Conservation (phyloP, 129 eudicot species). For the Pseudognaphalium luteoalbum region DNA sequence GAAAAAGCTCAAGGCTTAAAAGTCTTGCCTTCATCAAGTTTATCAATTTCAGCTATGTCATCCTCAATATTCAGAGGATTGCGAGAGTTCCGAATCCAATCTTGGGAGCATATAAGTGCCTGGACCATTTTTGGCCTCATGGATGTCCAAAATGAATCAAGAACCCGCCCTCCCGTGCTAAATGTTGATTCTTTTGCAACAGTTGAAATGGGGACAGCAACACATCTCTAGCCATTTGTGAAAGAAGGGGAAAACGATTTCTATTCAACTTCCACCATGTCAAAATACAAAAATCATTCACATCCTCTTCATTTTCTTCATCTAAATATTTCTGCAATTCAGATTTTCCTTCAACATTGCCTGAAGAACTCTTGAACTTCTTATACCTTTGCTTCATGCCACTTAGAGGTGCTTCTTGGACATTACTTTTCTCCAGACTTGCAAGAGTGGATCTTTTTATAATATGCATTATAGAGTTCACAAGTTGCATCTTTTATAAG, state of each 20-base stretch:
- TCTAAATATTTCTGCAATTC: too few relatives aligned
- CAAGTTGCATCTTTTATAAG: too few relatives aligned
- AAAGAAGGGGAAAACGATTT: neutral
- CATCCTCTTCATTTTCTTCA: neutral
- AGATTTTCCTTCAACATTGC: too few relatives aligned
- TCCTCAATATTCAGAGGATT: neutral
- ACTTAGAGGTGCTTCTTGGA: too few relatives aligned
- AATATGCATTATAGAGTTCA: too few relatives aligned
- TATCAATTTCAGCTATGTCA: neutral
- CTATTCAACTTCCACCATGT: slow-evolving; percentile 1
- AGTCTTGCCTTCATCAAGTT: neutral
- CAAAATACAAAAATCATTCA: neutral
- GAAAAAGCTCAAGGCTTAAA: too few relatives aligned
- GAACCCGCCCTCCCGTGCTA: slow-evolving; percentile 2
- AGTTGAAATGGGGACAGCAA: neutral
- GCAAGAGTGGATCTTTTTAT: too few relatives aligned
- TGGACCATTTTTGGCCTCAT: neutral
- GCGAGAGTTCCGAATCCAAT: neutral
- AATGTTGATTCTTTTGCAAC: neutral
- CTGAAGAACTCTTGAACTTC: too few relatives aligned
- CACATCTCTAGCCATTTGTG: neutral
- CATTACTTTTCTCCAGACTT: too few relatives aligned
- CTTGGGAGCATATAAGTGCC: neutral
- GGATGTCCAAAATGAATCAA: neutral
- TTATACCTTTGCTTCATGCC: too few relatives aligned